Base-by-base conservation (phyloP, 768 basidiomycete genomes). In the Lactarius deliciosus region DNA sequence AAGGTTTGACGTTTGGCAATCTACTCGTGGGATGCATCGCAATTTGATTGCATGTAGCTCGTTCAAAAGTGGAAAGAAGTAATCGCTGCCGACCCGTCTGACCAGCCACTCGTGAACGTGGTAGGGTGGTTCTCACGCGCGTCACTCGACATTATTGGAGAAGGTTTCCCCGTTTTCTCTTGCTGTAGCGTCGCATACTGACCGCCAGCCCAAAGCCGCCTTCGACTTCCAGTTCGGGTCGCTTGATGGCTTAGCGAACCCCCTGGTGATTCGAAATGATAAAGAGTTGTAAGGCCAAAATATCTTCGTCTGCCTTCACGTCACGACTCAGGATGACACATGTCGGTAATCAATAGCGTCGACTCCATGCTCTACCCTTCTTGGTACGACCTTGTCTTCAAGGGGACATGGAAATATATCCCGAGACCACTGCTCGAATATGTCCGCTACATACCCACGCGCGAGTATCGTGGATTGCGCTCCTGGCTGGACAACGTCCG, bases 111-210 rank as follows among this genome's bases (percentile, higher is more conserved):
- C 15, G 61, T 73, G 47, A 72, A 72, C 36, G 65, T 73, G 15
- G n/a, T 8, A 13, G 18, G 62, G 5, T 73, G 72, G 74, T 68
- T 74, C 10, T 68, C 72, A 3, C 64, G 72, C 2, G 69, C 69
- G 55, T 72, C 72, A 6, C 65, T 74, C 13, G 74, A 74, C 54
- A 64, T 73, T 11, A 74, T 73, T 38, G 72, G 72, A 28, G 72
- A 73, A 69, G 69, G 74, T 73, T 16, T 50, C 4, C 9, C 16
- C 9, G 22, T 45, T 25, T 36, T 32, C 1, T 15, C 1, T n/a
- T 25, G 22, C 25, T 20, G 11, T 30, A 10, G 16, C 58, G 22
- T 18, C 45, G 22, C 25, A 2, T 25, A 25, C 50, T 53, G 25
- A 60, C 25, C 34, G 5, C 18, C 3, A 8, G 3, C 50, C 34